A percentile compares a stretch with the other conserved stretches of the same genome.
Conservation (phyloP, 306 rosid species). For the Gleditsia sinensis region DNA sequence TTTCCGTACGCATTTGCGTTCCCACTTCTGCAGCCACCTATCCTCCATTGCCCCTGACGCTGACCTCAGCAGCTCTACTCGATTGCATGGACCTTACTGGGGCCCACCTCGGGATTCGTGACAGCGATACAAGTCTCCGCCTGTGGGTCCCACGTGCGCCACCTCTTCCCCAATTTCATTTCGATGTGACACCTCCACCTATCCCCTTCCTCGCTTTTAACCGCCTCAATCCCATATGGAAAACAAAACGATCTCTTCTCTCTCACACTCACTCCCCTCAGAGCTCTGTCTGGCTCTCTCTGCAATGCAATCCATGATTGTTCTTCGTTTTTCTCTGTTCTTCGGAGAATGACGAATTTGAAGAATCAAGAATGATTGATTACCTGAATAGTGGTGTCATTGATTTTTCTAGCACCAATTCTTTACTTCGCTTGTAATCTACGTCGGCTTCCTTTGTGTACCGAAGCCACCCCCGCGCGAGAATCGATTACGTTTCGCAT, state of each 20-base stretch:
- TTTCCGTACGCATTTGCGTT: too few species aligned
- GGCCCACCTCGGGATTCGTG: slow-evolving; percentile 46
- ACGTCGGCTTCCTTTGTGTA: slow-evolving; percentile 30
- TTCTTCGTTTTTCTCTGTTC: background rate
- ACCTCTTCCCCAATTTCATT: background rate
- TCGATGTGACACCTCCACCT: background rate
- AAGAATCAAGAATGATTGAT: slow-evolving; percentile 17
- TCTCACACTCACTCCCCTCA: background rate
- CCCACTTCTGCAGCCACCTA: background rate
- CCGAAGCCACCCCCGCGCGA: background rate
- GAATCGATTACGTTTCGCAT: slow-evolving; percentile 48
- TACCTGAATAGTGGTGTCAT: background rate
- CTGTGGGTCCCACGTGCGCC: slow-evolving; percentile 19
- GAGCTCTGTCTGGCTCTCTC: background rate
- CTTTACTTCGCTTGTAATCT: slow-evolving; percentile 62
- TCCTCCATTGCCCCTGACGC: background rate
- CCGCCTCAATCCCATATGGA: slow-evolving; percentile 26
- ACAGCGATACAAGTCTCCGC: slow-evolving; percentile 1
- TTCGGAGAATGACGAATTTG: background rate
- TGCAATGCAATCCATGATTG: background rate
- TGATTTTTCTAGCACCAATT: slow-evolving; percentile 30
- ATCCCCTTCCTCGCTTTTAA: background rate
- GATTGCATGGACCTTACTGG: background rate
- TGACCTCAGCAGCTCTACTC: too few species aligned
- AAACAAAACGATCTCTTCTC: slow-evolving; percentile 1